phyloP scores from a whole-genome alignment of 2,329 filamentous ascomycete species.

The Fusarium vanettenii region DNA sequence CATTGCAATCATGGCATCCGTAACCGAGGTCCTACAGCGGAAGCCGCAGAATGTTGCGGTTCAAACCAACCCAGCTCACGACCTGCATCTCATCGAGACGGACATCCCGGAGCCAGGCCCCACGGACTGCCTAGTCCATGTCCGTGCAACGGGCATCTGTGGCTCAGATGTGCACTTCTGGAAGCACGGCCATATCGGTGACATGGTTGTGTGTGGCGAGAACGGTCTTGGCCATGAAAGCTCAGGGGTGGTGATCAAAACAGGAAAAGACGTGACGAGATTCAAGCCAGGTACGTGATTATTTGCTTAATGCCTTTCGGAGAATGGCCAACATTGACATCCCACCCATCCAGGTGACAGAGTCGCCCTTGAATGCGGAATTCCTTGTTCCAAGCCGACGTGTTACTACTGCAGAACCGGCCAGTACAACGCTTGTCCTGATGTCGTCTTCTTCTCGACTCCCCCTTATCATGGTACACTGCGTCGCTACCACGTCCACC shows the following conservation, averaged over 20 bases:
- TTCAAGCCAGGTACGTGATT: slow-evolving; percentile 7
- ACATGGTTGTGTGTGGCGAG: slow-evolving; percentile 40
- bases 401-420: slow-evolving; percentile 52
- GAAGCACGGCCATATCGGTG: slow-evolving; percentile 50
- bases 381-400: slow-evolving; percentile 45
- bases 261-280: slow-evolving; percentile 8
- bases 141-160: slow-evolving; percentile 78
- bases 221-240: slow-evolving; percentile 28
- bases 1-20: neutral
- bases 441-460: slow-evolving; percentile 54
- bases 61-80: neutral
- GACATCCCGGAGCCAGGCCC: neutral
- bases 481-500: slow-evolving; percentile 49
- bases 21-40: neutral
- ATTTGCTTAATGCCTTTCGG: neutral
- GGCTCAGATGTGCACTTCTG: slow-evolving; percentile 58
- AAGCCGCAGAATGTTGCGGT: neutral
- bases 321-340: neutral
- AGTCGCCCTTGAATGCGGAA: slow-evolving; percentile 46
- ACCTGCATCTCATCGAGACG: neutral
- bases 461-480: slow-evolving; percentile 54
- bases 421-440: slow-evolving; percentile 54
- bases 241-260: slow-evolving; percentile 16
- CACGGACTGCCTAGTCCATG: slow-evolving; percentile 57
- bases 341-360: slow-evolving; percentile 21